A percentile compares a stretch with the other conserved stretches of the same genome.
phyloP scores from a whole-genome alignment of 179 eudicot species.

The Silene vulgaris region DNA sequence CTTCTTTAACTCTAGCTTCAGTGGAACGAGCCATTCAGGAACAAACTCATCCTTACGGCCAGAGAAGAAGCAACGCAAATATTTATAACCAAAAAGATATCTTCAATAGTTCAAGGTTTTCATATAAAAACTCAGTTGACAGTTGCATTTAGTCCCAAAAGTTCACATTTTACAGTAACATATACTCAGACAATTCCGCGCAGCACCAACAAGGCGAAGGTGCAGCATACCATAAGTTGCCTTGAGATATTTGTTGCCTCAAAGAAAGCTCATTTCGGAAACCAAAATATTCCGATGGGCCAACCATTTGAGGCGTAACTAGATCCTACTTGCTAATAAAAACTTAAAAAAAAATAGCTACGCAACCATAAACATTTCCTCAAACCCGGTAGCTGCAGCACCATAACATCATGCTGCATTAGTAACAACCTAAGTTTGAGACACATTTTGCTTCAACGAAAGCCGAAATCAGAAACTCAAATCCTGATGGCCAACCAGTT shows the following conservation, averaged over 20 bases:
- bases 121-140: too few species aligned
- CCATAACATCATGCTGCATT: not conserved
- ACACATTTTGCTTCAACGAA: constrained; percentile 11
- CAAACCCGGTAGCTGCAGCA: constrained; percentile 6
- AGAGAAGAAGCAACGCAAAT: constrained; percentile 40
- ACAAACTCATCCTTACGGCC: constrained; percentile 31
- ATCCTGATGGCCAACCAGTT: constrained; percentile 21
- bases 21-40: constrained; percentile 42
- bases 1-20: constrained; percentile 35
- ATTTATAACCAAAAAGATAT: not conserved
- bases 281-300: constrained; percentile 7
- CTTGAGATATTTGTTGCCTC: constrained; percentile 17
- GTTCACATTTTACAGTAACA: not conserved
- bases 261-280: constrained; percentile 15
- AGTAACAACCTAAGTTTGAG: constrained; percentile 1
- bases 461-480: constrained; percentile 7
- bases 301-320: constrained; percentile 15
- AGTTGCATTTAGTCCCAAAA: not conserved
- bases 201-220: not conserved
- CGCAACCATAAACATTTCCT: not conserved
- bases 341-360: not conserved
- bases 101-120: too few species aligned
- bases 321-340: not conserved
- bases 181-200: constrained; percentile 20
- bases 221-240: not conserved